Conservation (phyloP, 805 yeast genomes). For the Barnettozyma populi region DNA sequence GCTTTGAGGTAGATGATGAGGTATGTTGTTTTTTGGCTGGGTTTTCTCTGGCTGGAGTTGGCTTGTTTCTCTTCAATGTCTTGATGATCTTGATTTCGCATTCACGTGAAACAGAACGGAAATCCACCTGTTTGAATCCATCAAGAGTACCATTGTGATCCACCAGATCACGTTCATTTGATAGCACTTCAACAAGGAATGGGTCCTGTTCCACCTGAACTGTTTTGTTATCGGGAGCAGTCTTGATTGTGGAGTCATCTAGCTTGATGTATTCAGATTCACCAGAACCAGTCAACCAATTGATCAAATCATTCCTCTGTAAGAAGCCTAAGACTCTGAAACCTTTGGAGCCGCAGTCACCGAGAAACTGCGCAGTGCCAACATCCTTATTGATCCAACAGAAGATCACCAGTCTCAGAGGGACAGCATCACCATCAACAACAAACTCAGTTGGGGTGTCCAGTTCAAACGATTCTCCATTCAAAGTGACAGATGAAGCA, state of each 20-base stretch:
- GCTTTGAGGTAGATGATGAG: conserved; percentile 29
- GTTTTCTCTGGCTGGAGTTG: conserved; percentile 3
- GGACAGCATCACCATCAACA: conserved; percentile 42
- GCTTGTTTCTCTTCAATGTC: conserved; percentile 20
- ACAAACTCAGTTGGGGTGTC: conserved; percentile 49
- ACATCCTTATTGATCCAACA: conserved; percentile 75
- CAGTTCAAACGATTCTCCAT: conserved; percentile 29
- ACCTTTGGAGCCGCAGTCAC: conserved; percentile 58
- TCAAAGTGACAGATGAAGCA: conserved; percentile 30
- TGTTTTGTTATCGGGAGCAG: neutral
- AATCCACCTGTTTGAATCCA: conserved; percentile 63
- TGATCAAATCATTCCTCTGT: conserved; percentile 77
- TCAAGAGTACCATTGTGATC: conserved; percentile 59
- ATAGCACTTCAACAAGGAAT: conserved; percentile 25
- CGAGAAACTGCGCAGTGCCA: conserved; percentile 75
- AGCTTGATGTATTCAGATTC: conserved; percentile 48
- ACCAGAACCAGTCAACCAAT: conserved; percentile 73
- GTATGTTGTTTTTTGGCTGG: conserved; percentile 12
- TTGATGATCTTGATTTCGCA: conserved; percentile 53
- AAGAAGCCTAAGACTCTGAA: conserved; percentile 72
- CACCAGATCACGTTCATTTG: conserved; percentile 43
- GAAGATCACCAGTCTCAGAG: conserved; percentile 58
- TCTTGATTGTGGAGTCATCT: conserved; percentile 8
- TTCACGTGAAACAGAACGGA: conserved; percentile 62
- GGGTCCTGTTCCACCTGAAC: conserved; percentile 21